These are phyloP conservation scores for Stromatinia cepivora DNA, from an alignment of 2,329 filamentous ascomycete genomes.

Conservation along the genomic window DNA sequence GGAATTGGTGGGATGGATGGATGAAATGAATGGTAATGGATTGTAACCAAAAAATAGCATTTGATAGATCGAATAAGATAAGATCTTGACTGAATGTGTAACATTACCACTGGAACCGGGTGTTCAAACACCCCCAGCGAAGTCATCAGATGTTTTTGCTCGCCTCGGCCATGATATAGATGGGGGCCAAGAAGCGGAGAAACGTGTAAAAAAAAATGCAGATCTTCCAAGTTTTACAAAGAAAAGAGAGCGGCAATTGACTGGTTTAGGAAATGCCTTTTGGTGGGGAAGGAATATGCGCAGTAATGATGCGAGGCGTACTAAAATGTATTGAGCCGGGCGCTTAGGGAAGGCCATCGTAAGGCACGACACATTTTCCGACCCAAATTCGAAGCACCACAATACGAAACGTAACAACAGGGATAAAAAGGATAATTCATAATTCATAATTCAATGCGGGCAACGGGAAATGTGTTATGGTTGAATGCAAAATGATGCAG, in stretches of 20 bases:
- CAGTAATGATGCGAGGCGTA: constrained; percentile 38
- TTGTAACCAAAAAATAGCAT: background rate
- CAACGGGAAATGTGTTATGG: background rate
- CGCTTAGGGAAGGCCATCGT: constrained; percentile 41
- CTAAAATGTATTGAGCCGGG: constrained; percentile 38
- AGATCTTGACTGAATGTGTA: background rate
- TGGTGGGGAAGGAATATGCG: constrained; percentile 33
- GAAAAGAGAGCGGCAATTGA: constrained; percentile 25
- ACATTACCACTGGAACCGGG: background rate
- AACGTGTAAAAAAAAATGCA: constrained; percentile 17
- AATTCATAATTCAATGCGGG: constrained; percentile 7
- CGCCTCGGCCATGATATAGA: constrained; percentile 13
- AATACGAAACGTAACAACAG: constrained; percentile 30
- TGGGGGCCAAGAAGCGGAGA: constrained; percentile 18
- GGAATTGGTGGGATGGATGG: background rate
- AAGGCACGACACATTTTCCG: constrained; percentile 34
- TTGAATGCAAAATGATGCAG: constrained; percentile 14
- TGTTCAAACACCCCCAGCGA: constrained; percentile 4
- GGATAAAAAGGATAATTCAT: constrained; percentile 25
- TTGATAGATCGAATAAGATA: background rate
- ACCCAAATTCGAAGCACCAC: constrained; percentile 26
- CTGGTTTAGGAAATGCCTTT: constrained; percentile 32
- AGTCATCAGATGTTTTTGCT: constrained; percentile 4
- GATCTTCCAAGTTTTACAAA: constrained; percentile 19
- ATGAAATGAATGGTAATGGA: background rate